Evolutionary conservation across 441 rosid species (phyloP), one percentile per base, ranked within the genome.

Genomic region (Populus trichocarpa): DNA sequence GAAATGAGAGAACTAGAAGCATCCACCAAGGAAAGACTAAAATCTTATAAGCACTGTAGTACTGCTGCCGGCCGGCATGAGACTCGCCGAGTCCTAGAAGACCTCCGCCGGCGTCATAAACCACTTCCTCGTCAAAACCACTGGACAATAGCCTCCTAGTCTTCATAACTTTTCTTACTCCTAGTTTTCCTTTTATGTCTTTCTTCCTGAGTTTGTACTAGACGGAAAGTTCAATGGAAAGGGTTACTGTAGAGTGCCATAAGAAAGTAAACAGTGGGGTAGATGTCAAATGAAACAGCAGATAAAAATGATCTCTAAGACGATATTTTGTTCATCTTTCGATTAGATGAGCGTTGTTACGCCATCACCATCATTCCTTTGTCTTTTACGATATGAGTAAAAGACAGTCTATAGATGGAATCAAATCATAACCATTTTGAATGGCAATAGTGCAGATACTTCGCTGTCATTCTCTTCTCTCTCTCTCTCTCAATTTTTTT

Each of bases 1-100:
- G 94, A 95, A 0, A 87, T 81, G 83, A 83, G 67, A 22, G 92
- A 93, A 33, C 30, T 85, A 33, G 93, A 92, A 71, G 72, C 68
- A 13, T 88, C 94, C 2, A 85, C 87, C 59, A 87, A 84, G 75
- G 64, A 80, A 73, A 87, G 73, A 79, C 16, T 85, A 12, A 85
- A 81, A 75, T 81, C 90, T 82, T 81, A 77, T 11, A 59, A 90
- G 78, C 80, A 77, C 6, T 83, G 90, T 35, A 83, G 83, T 69
- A 13, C 70, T 53, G 53, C 81, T 20, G 81, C 86, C 64, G 88
- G 84, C 6, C 73, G 76, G 53, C 73, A 7, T 12, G 90, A 90
- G 70, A 80, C 78, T 67, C 84, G 75, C 35, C 66, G 30, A 1
- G 67, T 92, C 71, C 75, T 77, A 0, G 79, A 85, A 69, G 90